Conservation (phyloP, 306 rosid genomes). For the Acacia melanoxylon region DNA sequence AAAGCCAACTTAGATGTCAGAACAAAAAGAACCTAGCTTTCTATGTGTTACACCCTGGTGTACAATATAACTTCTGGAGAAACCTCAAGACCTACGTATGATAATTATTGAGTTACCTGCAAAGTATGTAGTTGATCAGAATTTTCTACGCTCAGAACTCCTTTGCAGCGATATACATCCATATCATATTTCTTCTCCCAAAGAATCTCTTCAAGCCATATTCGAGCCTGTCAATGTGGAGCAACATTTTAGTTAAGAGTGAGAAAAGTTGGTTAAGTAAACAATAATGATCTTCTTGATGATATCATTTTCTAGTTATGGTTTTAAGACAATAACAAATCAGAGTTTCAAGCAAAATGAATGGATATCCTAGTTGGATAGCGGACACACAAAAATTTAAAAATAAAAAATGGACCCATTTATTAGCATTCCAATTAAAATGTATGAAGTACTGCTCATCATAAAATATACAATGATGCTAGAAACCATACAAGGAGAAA, state of each 20-base stretch:
- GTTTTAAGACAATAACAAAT: neutral
- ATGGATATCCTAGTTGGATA: neutral
- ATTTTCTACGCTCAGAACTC: constrained; percentile 62
- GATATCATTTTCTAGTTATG: constrained; percentile 1
- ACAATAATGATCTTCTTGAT: neutral
- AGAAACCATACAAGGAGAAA: constrained; percentile 11
- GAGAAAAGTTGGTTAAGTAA: neutral
- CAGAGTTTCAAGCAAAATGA: constrained; percentile 1
- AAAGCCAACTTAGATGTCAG: constrained; percentile 10
- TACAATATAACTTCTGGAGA: constrained; percentile 12
- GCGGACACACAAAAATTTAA: neutral
- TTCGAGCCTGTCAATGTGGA: constrained; percentile 54
- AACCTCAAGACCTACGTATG: neutral
- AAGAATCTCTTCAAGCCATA: constrained; percentile 94
- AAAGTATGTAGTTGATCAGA: constrained; percentile 79
- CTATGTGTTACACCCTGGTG: neutral
- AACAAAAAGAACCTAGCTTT: constrained; percentile 5
- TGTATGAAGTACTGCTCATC: neutral
- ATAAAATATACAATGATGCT: neutral
- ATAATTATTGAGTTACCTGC: constrained; percentile 59
- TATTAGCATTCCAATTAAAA: neutral
- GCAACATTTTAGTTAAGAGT: constrained; percentile 13
- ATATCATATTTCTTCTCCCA: constrained; percentile 94
- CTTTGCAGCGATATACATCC: constrained; percentile 95
- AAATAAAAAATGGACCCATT: neutral